Conservation (phyloP, 179 eudicot species). For the Camellia oleifera region DNA sequence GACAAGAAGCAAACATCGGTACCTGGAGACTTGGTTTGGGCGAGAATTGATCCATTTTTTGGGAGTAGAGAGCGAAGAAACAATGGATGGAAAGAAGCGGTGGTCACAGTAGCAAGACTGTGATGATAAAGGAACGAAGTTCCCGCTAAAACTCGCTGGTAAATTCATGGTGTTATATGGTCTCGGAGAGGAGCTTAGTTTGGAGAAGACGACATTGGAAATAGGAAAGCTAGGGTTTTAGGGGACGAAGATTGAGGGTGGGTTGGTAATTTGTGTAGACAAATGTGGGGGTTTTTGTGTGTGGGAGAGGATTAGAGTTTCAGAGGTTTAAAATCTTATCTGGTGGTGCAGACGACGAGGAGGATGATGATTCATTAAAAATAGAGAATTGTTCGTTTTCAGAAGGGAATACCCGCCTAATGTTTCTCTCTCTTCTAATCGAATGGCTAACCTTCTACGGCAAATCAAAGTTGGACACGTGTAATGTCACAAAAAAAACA, state of each 20-base stretch:
- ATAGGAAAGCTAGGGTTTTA: slow-evolving; percentile 13
- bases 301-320: background rate
- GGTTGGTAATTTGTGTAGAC: background rate
- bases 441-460: background rate
- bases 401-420: slow-evolving; percentile 8
- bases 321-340: slow-evolving; percentile 13
- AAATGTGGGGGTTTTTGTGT: no score
- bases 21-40: slow-evolving; percentile 32
- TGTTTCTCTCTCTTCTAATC: background rate
- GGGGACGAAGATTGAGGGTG: background rate
- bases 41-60: slow-evolving; percentile 17
- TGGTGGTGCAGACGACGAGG: background rate
- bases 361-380: background rate
- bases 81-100: slow-evolving; percentile 29
- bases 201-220: slow-evolving; percentile 12
- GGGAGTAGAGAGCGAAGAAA: slow-evolving; percentile 16
- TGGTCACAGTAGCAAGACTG: slow-evolving; percentile 27
- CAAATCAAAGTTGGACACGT: background rate
- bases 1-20: background rate
- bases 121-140: slow-evolving; percentile 29
- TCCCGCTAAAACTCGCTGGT: slow-evolving; percentile 40
- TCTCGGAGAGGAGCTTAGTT: background rate
- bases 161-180: slow-evolving; percentile 31
- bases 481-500: background rate
- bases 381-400: background rate